These are phyloP conservation scores for Fusarium ambrosium DNA, from an alignment of 2,329 filamentous ascomycete species.

Conservation along the genomic window DNA sequence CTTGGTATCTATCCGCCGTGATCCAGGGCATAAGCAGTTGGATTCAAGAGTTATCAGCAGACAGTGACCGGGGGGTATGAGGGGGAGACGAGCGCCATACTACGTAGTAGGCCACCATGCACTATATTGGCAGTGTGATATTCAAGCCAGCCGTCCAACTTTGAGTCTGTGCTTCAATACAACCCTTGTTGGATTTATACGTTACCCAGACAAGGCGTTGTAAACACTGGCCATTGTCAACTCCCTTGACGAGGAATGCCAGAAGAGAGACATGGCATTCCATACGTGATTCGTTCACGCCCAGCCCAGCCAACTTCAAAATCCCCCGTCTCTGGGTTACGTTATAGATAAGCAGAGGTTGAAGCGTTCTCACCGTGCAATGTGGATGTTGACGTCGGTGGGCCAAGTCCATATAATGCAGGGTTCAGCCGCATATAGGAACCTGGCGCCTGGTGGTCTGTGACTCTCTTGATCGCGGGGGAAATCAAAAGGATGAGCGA, in stretches of 20 bases:
- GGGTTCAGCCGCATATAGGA: conserved; percentile 13
- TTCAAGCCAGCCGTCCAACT: background rate
- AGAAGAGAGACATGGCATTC: background rate
- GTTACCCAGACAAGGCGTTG: background rate
- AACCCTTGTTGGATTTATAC: background rate
- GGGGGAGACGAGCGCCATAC: background rate
- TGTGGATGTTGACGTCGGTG: background rate
- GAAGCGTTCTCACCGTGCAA: background rate
- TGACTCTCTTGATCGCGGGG: conserved; percentile 4
- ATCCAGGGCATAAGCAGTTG: background rate
- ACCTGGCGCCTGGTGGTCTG: conserved; percentile 3
- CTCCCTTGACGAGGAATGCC: background rate
- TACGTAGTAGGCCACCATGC: background rate
- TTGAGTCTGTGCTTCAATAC: background rate
- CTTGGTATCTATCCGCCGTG: background rate
- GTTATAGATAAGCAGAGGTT: background rate
- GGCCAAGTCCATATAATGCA: conserved; percentile 1
- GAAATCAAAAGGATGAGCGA: background rate
- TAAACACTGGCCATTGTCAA: background rate
- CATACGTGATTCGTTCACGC: background rate
- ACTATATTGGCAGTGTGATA: background rate
- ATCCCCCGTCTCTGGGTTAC: background rate
- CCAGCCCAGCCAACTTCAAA: background rate
- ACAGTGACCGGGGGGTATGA: background rate
- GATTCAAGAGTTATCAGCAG: background rate